Evolutionary conservation across 2,329 filamentous ascomycete species (phyloP), one percentile per base, ranked within the genome.

Genomic region (Fusarium veterinarium): DNA sequence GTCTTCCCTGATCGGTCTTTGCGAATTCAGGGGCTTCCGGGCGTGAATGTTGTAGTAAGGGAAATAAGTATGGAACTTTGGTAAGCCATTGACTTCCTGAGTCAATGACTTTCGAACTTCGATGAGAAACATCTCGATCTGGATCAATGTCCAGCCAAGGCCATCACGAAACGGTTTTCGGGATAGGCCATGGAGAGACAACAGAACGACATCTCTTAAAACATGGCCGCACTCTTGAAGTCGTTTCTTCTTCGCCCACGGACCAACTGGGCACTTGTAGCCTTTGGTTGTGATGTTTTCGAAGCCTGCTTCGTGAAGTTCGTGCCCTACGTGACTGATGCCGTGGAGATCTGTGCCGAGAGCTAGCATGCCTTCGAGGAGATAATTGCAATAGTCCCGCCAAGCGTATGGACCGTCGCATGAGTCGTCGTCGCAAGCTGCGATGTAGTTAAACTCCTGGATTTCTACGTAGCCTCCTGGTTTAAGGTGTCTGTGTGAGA

Each of bases 401-500:
- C 84, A 82, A 10, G 86, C 85, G 57, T 86, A 87, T 8, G 83
- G 82, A 0, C 81, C 82, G 25, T 80, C 75, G 44, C 84, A 83
- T 2, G 83, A 82, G 46, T 75, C 53, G 78, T 88, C 86, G 75
- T 88, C 86, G 75, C 83, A 84, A 14, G 79, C 78, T 7, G 83
- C 78, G 17, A 71, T 71, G 72, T 83, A 82, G 44, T 83, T 78
- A 44, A 87, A 81, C 44, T 88, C 86, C 64, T 86, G 84, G 30
- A 87, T 73, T 71, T 88, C 86, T 31, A 88, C 79, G 61, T 84
- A 87, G 31, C 86, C 86, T 35, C 86, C 86, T 2, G 86, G 86
- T 66, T 87, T 87, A 13, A 87, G 78, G 71, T 88, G 85, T 59
- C 85, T 87, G 19, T 4, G 8, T 31, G 41, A 12, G n/a, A 23